Evolutionary conservation across 208 protist genomes (phyloP).

Genomic region (Leishmania braziliensis): DNA sequence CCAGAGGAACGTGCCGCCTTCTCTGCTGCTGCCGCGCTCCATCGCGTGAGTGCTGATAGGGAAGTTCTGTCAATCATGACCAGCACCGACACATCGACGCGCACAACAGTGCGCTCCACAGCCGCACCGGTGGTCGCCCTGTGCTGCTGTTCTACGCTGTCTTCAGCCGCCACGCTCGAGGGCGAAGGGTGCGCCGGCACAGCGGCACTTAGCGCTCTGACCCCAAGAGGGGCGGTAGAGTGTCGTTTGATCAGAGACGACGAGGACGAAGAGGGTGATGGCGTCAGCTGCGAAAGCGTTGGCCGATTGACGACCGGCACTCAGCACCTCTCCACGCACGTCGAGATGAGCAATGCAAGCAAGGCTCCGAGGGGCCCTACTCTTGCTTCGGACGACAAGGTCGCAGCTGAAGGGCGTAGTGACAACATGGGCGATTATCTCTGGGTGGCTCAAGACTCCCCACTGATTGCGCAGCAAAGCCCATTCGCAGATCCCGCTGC

Average conservation of each 20-base stretch:
- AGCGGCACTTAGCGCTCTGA: neutral
- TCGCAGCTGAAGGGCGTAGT: neutral
- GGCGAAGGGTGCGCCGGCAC: neutral
- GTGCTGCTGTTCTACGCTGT: neutral
- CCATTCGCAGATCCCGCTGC: neutral
- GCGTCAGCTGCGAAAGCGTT: conserved; percentile 7
- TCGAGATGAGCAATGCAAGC: neutral
- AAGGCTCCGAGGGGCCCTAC: neutral
- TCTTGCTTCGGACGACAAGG: neutral
- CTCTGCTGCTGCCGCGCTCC: too few species aligned
- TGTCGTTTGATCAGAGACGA: neutral
- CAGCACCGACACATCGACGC: conserved; percentile 17
- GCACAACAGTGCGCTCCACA: conserved; percentile 16
- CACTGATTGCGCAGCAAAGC: neutral
- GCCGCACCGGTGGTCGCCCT: neutral
- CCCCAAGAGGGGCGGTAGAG: neutral
- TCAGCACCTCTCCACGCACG: neutral
- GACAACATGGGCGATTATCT: neutral
- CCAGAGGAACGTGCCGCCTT: neutral
- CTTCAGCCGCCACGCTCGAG: neutral
- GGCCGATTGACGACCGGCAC: conserved; percentile 17
- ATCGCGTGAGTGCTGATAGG: neutral
- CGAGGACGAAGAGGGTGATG: neutral
- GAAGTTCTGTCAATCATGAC: neutral
- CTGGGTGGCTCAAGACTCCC: neutral